Evolutionary conservation across 345 rosid species (phyloP).

Genomic region (Salix exigua): DNA sequence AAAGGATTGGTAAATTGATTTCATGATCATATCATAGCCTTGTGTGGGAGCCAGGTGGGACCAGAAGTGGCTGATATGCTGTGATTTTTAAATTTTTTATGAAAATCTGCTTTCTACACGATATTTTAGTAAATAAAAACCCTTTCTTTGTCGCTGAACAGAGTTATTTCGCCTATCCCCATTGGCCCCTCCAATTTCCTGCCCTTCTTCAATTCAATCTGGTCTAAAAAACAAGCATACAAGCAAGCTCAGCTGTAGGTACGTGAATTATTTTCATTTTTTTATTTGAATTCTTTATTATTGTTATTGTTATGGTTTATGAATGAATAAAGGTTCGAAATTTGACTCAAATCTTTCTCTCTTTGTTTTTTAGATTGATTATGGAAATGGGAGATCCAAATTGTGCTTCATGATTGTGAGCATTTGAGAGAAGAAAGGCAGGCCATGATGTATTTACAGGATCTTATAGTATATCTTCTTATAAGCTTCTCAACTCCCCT

Average conservation of each 20-base stretch:
- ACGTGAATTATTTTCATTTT: background rate
- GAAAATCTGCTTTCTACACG: background rate
- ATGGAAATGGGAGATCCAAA: conserved; percentile 5
- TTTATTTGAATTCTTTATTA: background rate
- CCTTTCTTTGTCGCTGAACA: background rate
- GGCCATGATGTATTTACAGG: conserved; percentile 17
- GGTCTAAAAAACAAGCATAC: background rate
- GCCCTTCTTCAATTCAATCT: background rate
- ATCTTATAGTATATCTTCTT: conserved; percentile 1
- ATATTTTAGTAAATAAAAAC: background rate
- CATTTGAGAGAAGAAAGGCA: background rate
- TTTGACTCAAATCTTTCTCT: background rate
- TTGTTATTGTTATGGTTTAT: background rate
- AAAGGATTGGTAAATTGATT: too few relatives aligned
- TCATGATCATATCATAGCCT: too few relatives aligned
- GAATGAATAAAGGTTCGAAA: background rate
- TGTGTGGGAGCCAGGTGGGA: background rate
- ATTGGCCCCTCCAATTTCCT: background rate
- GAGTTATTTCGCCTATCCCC: background rate
- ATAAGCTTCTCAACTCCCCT: conserved; percentile 14
- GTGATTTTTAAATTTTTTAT: background rate
- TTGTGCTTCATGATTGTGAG: conserved; percentile 6
- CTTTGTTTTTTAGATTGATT: background rate
- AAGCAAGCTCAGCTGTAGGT: background rate
- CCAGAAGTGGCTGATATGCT: background rate